Conservation (phyloP, 2,329 filamentous ascomycete genomes). For the Claviceps sorghi region DNA sequence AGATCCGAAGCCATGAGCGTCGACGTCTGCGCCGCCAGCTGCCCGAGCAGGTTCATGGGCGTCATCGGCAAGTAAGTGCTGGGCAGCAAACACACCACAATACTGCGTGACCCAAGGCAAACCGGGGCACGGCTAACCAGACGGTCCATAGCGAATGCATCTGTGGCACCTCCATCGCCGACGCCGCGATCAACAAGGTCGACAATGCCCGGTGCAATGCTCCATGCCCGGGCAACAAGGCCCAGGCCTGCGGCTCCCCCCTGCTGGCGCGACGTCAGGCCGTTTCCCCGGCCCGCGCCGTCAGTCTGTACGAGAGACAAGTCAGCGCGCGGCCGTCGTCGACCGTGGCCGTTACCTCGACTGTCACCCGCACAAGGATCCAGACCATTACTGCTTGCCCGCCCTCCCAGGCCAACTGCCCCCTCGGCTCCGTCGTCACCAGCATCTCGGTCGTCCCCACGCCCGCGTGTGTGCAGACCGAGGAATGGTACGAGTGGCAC, state of each 20-base stretch:
- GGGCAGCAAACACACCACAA: neutral
- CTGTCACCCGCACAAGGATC: slow-evolving; percentile 14
- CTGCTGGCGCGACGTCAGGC: neutral
- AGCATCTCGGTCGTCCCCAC: slow-evolving; percentile 11
- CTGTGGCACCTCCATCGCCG: slow-evolving; percentile 13
- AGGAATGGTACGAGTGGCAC: slow-evolving; percentile 9
- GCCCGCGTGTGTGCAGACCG: slow-evolving; percentile 3
- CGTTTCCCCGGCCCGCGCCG: neutral
- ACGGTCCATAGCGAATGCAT: slow-evolving; percentile 14
- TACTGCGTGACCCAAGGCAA: neutral
- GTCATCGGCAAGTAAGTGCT: slow-evolving; percentile 12
- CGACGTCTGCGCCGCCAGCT: slow-evolving; percentile 14
- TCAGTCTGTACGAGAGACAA: slow-evolving; percentile 3
- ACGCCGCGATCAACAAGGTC: slow-evolving; percentile 4
- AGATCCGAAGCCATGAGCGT: slow-evolving; percentile 10
- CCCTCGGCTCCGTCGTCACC: slow-evolving; percentile 11
- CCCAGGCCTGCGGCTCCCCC: slow-evolving; percentile 12
- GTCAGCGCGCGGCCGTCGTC: neutral
- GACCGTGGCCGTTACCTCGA: slow-evolving; percentile 9
- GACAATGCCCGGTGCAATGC: slow-evolving; percentile 12
- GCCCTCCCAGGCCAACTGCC: slow-evolving; percentile 12
- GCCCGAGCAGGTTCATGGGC: slow-evolving; percentile 14
- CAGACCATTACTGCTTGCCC: slow-evolving; percentile 18
- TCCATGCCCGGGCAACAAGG: slow-evolving; percentile 14
- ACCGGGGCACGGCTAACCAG: neutral